These are phyloP conservation scores for Phaffomyces antillensis DNA, from an alignment of 805 yeast species.

Conservation along the genomic window DNA sequence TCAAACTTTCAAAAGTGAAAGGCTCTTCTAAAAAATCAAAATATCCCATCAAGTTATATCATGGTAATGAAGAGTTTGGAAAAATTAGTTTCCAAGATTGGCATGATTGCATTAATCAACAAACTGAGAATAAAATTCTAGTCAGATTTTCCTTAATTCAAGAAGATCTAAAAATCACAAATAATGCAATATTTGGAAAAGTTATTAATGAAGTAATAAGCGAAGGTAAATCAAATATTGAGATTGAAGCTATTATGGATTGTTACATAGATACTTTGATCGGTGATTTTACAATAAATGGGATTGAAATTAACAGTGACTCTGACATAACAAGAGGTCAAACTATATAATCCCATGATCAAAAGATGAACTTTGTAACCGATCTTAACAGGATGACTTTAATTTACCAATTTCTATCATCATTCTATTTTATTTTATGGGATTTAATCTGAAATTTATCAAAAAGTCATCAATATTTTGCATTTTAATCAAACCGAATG, in stretches of 20 bases:
- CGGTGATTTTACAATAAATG: constrained; percentile 28
- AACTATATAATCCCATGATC: too few relatives aligned
- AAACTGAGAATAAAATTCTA: constrained; percentile 21
- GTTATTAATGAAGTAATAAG: constrained; percentile 36
- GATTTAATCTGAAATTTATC: too few relatives aligned
- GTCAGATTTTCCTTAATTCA: constrained; percentile 34
- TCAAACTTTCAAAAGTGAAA: constrained; percentile 30
- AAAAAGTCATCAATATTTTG: too few relatives aligned
- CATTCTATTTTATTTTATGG: too few relatives aligned
- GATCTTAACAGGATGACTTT: too few relatives aligned
- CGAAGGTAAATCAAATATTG: constrained; percentile 32
- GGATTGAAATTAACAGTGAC: constrained; percentile 21
- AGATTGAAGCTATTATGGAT: constrained; percentile 33
- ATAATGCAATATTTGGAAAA: constrained; percentile 33
- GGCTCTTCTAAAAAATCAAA: constrained; percentile 23
- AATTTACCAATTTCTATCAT: too few relatives aligned
- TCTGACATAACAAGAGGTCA: constrained; percentile 18
- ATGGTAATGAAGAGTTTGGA: constrained; percentile 34
- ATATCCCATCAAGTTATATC: constrained; percentile 25
- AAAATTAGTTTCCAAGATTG: constrained; percentile 38
- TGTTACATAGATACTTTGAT: constrained; percentile 23
- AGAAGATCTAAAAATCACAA: constrained; percentile 35
- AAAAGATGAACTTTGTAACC: too few relatives aligned
- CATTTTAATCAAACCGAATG: too few relatives aligned
- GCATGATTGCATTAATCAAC: constrained; percentile 34